Base-by-base conservation (phyloP, 192 early-diverging fungal genomes). In the Mortierella hygrophila region DNA sequence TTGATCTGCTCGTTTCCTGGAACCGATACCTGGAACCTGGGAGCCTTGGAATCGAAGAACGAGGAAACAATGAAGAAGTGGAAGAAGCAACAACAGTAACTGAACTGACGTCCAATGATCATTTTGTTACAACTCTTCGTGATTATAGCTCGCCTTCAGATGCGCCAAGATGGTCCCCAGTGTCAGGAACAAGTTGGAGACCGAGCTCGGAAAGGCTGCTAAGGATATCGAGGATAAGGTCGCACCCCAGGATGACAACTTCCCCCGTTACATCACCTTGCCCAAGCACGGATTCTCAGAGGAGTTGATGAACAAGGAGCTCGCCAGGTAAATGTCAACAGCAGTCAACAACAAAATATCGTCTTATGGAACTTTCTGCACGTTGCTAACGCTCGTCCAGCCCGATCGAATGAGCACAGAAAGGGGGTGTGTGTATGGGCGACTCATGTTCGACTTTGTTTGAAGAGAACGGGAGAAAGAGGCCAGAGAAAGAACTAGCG, bases 221-320 rank as follows among this genome's bases (percentile, higher is more conserved):
- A 90, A 88, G 71, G 93, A 94, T n/a, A 94, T 99, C 65, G 95
- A 98, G 80, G 91, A 95, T 42, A 93, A 93, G 82, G 93, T 98
- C 81, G 89, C 92, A 44, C 86, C 90, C 11, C 90, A 93, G 76
- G 89, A 94, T 11, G 93, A 90, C 2, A 93, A 93, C 44, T 90
- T 92, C 72, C 82, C 92, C 20, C 90, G 93, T 77, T 95, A 95
- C 85, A 87, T 90, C 57, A 73, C 88, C 10, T 89, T 98, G 68
- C 97, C 97, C 44, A 82, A 81, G 32, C 65, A 87, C 3, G 94
- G 97, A 46, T 90, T 97, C 88, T 73, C 89, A 8, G 89, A 94
- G 29, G 87, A 93, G 9, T 84, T 90, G 71, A 89, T 97, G 52
- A 78, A 92, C n/a, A 82, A 89, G 3, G 91, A 95, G 38, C 90